Evolutionary conservation across 208 protist genomes (phyloP).

Genomic region (Acanthamoeba quina): DNA sequence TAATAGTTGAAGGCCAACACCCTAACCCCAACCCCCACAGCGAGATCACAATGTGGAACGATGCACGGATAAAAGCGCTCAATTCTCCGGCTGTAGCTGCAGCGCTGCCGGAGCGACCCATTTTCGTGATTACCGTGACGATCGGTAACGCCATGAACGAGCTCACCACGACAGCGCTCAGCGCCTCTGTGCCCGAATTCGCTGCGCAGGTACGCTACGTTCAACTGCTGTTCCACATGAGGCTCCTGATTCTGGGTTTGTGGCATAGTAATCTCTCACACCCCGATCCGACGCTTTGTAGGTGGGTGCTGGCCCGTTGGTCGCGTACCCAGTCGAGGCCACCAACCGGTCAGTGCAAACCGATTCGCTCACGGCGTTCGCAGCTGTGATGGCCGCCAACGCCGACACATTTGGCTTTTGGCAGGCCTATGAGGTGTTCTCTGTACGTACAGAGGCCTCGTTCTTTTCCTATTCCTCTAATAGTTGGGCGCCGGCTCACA

Average conservation of each 20-base stretch:
- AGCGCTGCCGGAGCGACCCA: background rate
- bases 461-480: no score
- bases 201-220: background rate
- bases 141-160: background rate
- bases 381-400: background rate
- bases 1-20: no score
- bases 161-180: background rate
- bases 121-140: background rate
- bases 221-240: no score
- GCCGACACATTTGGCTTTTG: background rate
- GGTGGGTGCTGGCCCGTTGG: background rate
- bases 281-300: background rate
- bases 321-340: background rate
- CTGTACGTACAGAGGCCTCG: background rate
- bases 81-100: background rate
- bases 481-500: background rate
- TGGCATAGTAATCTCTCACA: background rate
- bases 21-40: no score
- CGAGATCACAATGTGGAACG: slow-evolving; percentile 27
- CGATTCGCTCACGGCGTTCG: background rate
- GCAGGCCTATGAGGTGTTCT: background rate
- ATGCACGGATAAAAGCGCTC: background rate
- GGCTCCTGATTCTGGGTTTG: no score
- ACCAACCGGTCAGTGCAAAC: background rate
- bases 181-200: background rate